Conservation (phyloP, 2,329 filamentous ascomycete species). For the Endothia cerciana region DNA sequence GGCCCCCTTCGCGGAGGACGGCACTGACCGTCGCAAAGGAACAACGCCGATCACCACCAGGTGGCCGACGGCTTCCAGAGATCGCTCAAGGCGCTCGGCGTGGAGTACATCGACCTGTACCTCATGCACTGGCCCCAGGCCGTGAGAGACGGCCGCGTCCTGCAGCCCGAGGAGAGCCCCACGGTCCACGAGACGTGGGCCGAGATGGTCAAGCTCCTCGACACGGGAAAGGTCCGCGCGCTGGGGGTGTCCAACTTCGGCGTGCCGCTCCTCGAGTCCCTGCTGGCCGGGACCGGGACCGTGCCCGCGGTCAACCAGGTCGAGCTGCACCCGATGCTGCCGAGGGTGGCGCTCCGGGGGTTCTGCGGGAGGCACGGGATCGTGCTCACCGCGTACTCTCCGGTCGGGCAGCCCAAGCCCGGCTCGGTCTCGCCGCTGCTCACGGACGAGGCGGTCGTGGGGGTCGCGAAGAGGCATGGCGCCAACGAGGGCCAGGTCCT, state of each 20-base stretch:
- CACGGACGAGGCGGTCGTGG: conserved; percentile 32
- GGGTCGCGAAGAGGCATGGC: conserved; percentile 33
- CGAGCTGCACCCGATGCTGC: conserved; percentile 54
- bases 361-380: conserved; percentile 67
- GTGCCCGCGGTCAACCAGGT: conserved; percentile 63
- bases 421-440: conserved; percentile 18
- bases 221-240: conserved; percentile 62
- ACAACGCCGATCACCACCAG: conserved; percentile 35
- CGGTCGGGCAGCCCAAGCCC: conserved; percentile 41
- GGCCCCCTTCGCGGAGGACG: neutral
- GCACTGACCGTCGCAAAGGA: conserved; percentile 20
- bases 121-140: conserved; percentile 39
- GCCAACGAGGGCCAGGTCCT: conserved; percentile 21
- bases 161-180: conserved; percentile 20
- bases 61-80: conserved; percentile 35
- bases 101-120: conserved; percentile 62
- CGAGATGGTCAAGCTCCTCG: conserved; percentile 47
- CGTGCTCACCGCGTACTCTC: conserved; percentile 67
- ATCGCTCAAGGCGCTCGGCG: conserved; percentile 49
- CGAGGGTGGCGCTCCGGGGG: conserved; percentile 59
- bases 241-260: conserved; percentile 73
- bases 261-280: conserved; percentile 67
- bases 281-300: conserved; percentile 56
- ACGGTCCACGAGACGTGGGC: conserved; percentile 27
- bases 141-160: neutral